phyloP scores from a whole-genome alignment of 768 basidiomycete species.

The Boletus pseudopeckii region DNA sequence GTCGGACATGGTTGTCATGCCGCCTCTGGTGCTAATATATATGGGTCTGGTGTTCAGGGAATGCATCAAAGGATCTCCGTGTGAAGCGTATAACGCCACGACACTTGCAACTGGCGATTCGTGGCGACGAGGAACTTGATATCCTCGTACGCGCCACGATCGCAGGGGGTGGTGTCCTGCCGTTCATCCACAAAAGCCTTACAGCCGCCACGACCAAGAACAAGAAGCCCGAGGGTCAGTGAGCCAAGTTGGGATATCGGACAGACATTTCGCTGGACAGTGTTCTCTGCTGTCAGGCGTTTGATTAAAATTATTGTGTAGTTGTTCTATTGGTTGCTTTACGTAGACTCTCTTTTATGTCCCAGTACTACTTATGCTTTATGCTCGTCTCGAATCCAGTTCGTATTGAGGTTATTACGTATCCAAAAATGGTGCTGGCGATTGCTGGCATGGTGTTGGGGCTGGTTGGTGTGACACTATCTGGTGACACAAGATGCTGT shows the following conservation, averaged over 20 bases:
- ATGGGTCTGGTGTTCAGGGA: constrained; percentile 48
- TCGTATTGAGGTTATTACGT: neutral
- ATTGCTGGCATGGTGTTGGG: no score
- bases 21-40: neutral
- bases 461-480: no score
- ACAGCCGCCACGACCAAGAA: constrained; percentile 49
- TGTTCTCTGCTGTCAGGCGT: neutral
- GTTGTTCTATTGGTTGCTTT: constrained; percentile 6
- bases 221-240: constrained; percentile 41
- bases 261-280: constrained; percentile 1
- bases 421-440: no score
- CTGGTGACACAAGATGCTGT: no score
- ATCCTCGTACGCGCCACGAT: constrained; percentile 92
- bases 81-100: constrained; percentile 97
- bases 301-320: constrained; percentile 20
- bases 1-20: constrained; percentile 18
- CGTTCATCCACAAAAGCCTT: constrained; percentile 85
- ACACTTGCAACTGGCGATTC: constrained; percentile 93
- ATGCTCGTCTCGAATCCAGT: neutral
- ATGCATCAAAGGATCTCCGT: constrained; percentile 95
- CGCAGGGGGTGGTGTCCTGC: constrained; percentile 83
- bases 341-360: constrained; percentile 13
- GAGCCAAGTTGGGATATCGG: neutral
- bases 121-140: constrained; percentile 97
- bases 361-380: neutral